phyloP scores from a whole-genome alignment of 2,329 filamentous ascomycete species.

The Daldinia sp. region DNA sequence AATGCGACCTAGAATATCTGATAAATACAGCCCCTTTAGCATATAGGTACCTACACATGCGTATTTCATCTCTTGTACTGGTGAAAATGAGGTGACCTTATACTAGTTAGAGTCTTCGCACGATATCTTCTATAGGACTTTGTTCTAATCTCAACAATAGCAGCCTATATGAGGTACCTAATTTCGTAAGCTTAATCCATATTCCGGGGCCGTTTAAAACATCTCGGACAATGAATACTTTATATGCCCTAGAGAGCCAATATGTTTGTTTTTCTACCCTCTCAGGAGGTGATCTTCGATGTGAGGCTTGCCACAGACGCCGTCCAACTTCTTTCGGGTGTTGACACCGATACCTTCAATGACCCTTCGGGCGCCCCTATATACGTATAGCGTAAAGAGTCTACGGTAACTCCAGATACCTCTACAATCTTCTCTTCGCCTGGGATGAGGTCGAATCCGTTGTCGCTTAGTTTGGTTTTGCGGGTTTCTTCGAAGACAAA shows the following conservation, averaged over 20 bases:
- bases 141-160: too few relatives aligned
- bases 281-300: not conserved
- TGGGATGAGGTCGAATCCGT: conserved; percentile 66
- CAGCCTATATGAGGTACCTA: too few relatives aligned
- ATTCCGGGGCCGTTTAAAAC: too few relatives aligned
- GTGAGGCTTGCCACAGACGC: not conserved
- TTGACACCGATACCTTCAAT: conserved; percentile 17
- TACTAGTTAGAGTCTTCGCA: not conserved
- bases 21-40: not conserved
- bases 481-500: conserved; percentile 61
- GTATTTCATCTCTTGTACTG: too few relatives aligned
- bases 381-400: conserved; percentile 41
- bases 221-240: too few relatives aligned
- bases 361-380: conserved; percentile 40
- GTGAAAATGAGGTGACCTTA: not conserved
- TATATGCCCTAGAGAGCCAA: too few relatives aligned
- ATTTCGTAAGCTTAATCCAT: too few relatives aligned
- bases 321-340: not conserved
- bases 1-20: not conserved
- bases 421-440: conserved; percentile 48
- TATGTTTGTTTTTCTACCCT: too few relatives aligned
- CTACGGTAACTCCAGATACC: conserved; percentile 34
- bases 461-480: conserved; percentile 60
- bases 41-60: too few relatives aligned
- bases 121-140: too few relatives aligned